Base-by-base conservation (phyloP, 495 filamentous ascomycete species). In the Evernia prunastri region DNA sequence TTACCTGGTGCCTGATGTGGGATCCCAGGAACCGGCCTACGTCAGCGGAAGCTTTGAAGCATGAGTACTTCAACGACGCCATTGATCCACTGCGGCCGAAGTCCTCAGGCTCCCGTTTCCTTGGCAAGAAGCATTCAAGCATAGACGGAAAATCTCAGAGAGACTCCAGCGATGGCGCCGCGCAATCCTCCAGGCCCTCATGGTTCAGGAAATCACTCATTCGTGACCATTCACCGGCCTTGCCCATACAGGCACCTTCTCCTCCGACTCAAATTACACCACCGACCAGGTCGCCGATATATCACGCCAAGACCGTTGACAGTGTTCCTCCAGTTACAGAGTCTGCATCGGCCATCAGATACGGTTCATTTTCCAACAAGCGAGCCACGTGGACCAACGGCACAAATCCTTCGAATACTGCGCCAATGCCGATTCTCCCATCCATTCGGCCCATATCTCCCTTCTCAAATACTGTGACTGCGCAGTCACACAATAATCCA, bases 1-100 rank as follows among this genome's bases (percentile, higher is more conserved):
- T 99, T 57, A 97, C 95, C 3, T 96, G 92, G 92, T 99, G 95
- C 77, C 76, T 99, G 64, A 96, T 97, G 94, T 99, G 95, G 95
- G 95, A 99, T 76, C 95, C 95, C 20, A 92, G 92, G 77, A 86
- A 78, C 73, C 82, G 95, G 62, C 95, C 95, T 57, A 99, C 95
- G n/a, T 96, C 92, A 39, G 85, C 87, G 1, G 92, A 97, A 74
- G 93, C 95, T 13, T 75, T 97, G 69, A 87, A 86, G 39, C 95
- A 97, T 71, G 93, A 97, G 67, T 99, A 92, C 75, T 99, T 99
- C 72, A 78, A 82, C n/a, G 95, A 97, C 78, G 95, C 95, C 3
- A 84, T 94, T 33, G 95, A 99, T 73, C 95, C 95, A 27, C 72
- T 97, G 35, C 82, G 92, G 58, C 92, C 93, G n/a, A 93, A 90